Evolutionary conservation across 148 eudicot genomes (phyloP), one percentile per base, ranked within the genome.

Genomic region (Heliosperma pusillum): DNA sequence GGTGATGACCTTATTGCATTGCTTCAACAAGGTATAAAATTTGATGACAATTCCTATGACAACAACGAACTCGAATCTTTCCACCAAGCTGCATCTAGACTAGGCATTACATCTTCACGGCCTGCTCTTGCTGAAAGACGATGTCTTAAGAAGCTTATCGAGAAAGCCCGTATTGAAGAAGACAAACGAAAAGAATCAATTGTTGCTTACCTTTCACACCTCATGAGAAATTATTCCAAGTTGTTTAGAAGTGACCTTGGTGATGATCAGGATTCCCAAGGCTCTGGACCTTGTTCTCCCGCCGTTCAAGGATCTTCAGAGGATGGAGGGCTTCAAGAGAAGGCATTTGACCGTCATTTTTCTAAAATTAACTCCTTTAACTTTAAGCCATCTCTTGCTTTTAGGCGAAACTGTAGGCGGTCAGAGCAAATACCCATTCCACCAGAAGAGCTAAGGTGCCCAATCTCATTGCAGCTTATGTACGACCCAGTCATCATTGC

Each of bases 271-370:
- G 98, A 95, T 77, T 95, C 98, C 70, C 98, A 92, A 81, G 96
- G 98, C 19, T 95, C 98, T 60, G 89, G 96, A 24, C 98, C 98
- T 74, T 94, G 98, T 85, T 94, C 98, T 42, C 98, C 98, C 7
- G 88, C 98, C 27, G 83, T 94, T 27, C 88, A 85, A 65, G 96
- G 88, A 74, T 77, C 87, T 76, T 83, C 87, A 12, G 91, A 87
- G 71, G 88, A 89, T 73, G 81, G 80, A 20, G 50, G 82, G 30
- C 30, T 29, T 29, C 30, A 29, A 29, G 30, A 29, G 30, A 29
- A 29, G 67, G 85, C 89, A 29, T 91, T 94, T 79, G 97, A 92
- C 58, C 78, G 87, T n/a, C 97, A 92, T 66, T 69, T 92, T 7
- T 90, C 92, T 5, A 94, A 94, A 77, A 84, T 92, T 29, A 84